A percentile compares a stretch with the other conserved stretches of the same genome.
phyloP scores from a whole-genome alignment of 345 rosid species.

The Gossypium raimondii region DNA sequence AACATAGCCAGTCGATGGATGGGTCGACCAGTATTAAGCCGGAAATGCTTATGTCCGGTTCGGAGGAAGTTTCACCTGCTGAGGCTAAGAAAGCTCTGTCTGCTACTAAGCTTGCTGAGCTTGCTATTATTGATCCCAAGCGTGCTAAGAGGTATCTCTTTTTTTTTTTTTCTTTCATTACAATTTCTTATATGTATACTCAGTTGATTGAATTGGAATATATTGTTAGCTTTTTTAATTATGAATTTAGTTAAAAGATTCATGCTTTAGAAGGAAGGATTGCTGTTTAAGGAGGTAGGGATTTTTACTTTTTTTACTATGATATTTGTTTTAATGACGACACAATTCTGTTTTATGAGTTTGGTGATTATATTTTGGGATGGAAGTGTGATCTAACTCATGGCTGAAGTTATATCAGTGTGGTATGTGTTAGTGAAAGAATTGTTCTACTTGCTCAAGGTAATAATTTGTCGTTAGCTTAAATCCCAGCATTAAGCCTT shows the following conservation, averaged over 20 bases:
- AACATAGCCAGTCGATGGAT: constrained; percentile 90
- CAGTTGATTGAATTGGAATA: background rate
- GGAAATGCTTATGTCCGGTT: constrained; percentile 75
- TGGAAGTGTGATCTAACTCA: background rate
- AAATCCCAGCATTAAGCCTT: background rate
- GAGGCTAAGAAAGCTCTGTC: constrained; percentile 85
- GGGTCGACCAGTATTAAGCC: constrained; percentile 68
- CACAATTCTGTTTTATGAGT: background rate
- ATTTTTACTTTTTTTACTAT: background rate
- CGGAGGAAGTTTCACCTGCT: constrained; percentile 47
- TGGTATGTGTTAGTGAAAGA: background rate
- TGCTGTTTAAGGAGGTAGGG: background rate
- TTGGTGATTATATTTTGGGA: background rate
- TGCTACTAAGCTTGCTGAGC: constrained; percentile 97
- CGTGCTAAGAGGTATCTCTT: constrained; percentile 81
- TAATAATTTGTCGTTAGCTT: background rate
- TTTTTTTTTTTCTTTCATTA: background rate
- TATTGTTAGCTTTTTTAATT: background rate
- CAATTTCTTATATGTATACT: background rate
- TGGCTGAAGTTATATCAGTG: background rate
- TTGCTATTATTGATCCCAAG: constrained; percentile 90
- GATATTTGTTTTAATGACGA: background rate
- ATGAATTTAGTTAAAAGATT: background rate
- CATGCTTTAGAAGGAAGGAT: background rate
- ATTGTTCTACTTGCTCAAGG: background rate